phyloP scores from a whole-genome alignment of 192 early-diverging fungal genomes.

The Coemansia sp. region DNA sequence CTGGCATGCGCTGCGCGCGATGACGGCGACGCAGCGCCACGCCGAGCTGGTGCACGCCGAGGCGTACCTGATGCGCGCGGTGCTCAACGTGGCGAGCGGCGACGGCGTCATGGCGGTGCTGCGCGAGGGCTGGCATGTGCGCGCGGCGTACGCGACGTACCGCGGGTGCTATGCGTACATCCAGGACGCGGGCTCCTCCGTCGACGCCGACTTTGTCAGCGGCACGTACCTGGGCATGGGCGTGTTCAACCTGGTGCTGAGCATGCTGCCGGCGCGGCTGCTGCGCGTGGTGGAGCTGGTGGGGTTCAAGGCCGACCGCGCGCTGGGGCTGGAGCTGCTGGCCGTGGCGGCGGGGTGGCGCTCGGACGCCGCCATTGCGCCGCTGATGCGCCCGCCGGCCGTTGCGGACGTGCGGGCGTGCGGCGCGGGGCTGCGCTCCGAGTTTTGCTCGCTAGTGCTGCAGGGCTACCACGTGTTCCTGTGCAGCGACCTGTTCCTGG shows the following conservation, averaged over 20 bases:
- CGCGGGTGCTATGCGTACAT: conserved; percentile 61
- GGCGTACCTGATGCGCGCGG: conserved; percentile 69
- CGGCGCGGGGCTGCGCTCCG: conserved; percentile 71
- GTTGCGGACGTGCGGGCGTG: conserved; percentile 35
- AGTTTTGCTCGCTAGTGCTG: conserved; percentile 77
- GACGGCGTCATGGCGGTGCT: conserved; percentile 76
- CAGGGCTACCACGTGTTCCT: conserved; percentile 79
- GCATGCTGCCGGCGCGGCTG: conserved; percentile 71
- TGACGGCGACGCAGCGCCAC: conserved; percentile 44
- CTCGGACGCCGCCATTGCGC: conserved; percentile 8
- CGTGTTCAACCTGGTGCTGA: conserved; percentile 78
- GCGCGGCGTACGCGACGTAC: conserved; percentile 69
- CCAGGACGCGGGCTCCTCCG: conserved; percentile 59
- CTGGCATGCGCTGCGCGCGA: conserved; percentile 30
- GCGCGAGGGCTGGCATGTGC: conserved; percentile 78
- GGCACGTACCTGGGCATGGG: conserved; percentile 81
- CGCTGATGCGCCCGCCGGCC: conserved; percentile 28
- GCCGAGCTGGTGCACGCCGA: conserved; percentile 85
- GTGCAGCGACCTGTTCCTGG: conserved; percentile 67
- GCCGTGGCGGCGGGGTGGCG: conserved; percentile 76
- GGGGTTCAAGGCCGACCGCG: conserved; percentile 79
- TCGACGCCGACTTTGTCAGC: conserved; percentile 84
- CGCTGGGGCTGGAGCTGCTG: conserved; percentile 72
- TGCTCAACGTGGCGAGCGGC: conserved; percentile 75
- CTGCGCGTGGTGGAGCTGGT: conserved; percentile 82